Percentiles rank a stretch among this genome's conserved stretches.
Conservation (phyloP, 176 grass and related monocot genomes). For the Oryza australiensis region DNA sequence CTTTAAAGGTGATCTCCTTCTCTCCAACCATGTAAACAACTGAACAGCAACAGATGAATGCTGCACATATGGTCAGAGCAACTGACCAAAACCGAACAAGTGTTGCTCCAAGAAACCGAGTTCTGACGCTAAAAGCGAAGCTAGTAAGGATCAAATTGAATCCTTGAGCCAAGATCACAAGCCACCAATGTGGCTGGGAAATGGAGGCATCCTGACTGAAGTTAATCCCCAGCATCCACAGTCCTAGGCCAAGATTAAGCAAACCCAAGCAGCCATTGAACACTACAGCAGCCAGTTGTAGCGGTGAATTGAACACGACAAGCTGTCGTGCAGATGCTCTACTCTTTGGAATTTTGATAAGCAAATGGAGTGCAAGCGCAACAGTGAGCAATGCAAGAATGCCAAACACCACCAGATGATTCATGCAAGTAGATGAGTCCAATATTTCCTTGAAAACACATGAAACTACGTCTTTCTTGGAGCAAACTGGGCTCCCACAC, state of each 20-base stretch:
- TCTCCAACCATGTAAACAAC: slow-evolving; percentile 40
- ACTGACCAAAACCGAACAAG: slow-evolving; percentile 41
- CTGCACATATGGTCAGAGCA: slow-evolving; percentile 23
- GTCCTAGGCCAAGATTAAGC: slow-evolving; percentile 51
- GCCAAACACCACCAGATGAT: slow-evolving; percentile 49
- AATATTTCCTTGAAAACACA: slow-evolving; percentile 41
- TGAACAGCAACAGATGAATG: slow-evolving; percentile 60
- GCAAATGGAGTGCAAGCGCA: slow-evolving; percentile 38
- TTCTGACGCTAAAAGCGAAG: slow-evolving; percentile 41
- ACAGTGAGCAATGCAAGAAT: slow-evolving; percentile 21
- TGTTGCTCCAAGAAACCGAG: slow-evolving; percentile 25
- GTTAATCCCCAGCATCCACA: slow-evolving; percentile 58
- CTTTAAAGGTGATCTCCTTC: slow-evolving; percentile 42
- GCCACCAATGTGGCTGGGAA: slow-evolving; percentile 54
- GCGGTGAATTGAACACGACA: slow-evolving; percentile 30
- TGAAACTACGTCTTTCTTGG: slow-evolving; percentile 17
- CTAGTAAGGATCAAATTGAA: slow-evolving; percentile 38
- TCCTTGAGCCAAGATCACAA: slow-evolving; percentile 52
- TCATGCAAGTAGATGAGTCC: slow-evolving; percentile 70
- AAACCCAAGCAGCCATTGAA: slow-evolving; percentile 57
- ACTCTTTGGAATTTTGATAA: slow-evolving; percentile 46
- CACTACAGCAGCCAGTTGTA: slow-evolving; percentile 29
- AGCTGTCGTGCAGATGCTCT: slow-evolving; percentile 1
- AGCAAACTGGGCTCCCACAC: slow-evolving; percentile 47
- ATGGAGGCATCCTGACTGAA: slow-evolving; percentile 7